Conservation (phyloP, 2,329 filamentous ascomycete species). For the Paramyrothecium sp. region DNA sequence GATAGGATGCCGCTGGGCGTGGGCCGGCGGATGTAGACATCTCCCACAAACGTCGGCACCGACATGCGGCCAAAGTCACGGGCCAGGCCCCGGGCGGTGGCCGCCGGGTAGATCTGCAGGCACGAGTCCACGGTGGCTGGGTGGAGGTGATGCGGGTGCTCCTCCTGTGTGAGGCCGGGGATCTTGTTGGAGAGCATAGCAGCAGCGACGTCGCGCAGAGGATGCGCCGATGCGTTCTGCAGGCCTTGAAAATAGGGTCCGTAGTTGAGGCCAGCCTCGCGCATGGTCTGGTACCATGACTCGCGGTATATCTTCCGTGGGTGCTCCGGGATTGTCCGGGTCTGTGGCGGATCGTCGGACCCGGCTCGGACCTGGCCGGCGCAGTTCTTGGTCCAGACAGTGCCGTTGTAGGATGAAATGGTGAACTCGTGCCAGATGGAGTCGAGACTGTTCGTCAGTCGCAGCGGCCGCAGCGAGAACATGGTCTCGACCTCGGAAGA, state of each 20-base stretch:
- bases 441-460: background rate
- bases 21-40: too few relatives aligned
- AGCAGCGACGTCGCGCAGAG: too few relatives aligned
- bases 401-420: background rate
- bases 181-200: too few relatives aligned
- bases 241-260: background rate
- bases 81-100: conserved; percentile 16
- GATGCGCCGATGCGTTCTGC: too few relatives aligned
- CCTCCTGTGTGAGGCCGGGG: too few relatives aligned
- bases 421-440: background rate
- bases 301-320: too few relatives aligned
- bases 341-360: background rate
- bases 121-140: conserved; percentile 34
- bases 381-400: background rate
- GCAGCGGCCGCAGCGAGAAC: background rate
- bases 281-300: background rate
- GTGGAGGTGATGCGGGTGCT: conserved; percentile 33
- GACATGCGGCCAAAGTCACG: too few relatives aligned
- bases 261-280: background rate
- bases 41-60: too few relatives aligned
- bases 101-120: conserved; percentile 26
- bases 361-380: background rate
- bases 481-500: background rate
- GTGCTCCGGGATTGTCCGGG: too few relatives aligned
- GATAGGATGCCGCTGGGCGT: too few relatives aligned